Evolutionary conservation across 2,329 filamentous ascomycete genomes (phyloP).

Genomic region (Diatrype stigma): DNA sequence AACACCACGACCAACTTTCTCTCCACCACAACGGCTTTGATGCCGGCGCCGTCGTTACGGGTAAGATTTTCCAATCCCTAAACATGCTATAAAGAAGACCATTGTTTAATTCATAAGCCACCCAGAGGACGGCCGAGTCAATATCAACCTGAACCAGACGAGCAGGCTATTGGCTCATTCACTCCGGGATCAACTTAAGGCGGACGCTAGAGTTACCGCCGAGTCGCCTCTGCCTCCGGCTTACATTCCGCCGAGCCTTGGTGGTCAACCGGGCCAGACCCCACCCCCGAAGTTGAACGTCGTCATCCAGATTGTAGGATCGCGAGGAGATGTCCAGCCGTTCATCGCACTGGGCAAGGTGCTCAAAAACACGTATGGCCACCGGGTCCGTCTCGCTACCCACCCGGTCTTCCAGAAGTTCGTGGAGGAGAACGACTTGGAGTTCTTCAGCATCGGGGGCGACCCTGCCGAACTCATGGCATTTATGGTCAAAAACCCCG

Average conservation of each 20-base stretch:
- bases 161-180: conserved; percentile 61
- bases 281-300: conserved; percentile 51
- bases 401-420: conserved; percentile 66
- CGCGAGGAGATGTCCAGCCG: conserved; percentile 71
- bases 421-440: conserved; percentile 65
- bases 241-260: conserved; percentile 70
- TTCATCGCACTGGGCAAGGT: conserved; percentile 67
- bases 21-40: conserved; percentile 60
- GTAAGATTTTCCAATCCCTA: no score
- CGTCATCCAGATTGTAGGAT: conserved; percentile 72
- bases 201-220: conserved; percentile 34
- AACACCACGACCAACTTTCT: conserved; percentile 50
- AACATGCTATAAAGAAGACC: no score
- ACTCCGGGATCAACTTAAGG: conserved; percentile 51
- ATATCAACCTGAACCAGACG: conserved; percentile 75
- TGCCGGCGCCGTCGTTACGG: conserved; percentile 56
- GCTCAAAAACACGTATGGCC: conserved; percentile 61
- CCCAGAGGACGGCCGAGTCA: conserved; percentile 68
- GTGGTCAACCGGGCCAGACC: conserved; percentile 51
- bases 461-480: conserved; percentile 76
- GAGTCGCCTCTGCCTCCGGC: conserved; percentile 53
- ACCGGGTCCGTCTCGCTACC: conserved; percentile 70
- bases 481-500: conserved; percentile 38
- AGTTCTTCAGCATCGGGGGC: conserved; percentile 74
- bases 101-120: conserved; percentile 6